A percentile compares a stretch with the other conserved stretches of the same genome.
phyloP scores from a whole-genome alignment of 768 basidiomycete genomes.

The Tulasnella sp. region DNA sequence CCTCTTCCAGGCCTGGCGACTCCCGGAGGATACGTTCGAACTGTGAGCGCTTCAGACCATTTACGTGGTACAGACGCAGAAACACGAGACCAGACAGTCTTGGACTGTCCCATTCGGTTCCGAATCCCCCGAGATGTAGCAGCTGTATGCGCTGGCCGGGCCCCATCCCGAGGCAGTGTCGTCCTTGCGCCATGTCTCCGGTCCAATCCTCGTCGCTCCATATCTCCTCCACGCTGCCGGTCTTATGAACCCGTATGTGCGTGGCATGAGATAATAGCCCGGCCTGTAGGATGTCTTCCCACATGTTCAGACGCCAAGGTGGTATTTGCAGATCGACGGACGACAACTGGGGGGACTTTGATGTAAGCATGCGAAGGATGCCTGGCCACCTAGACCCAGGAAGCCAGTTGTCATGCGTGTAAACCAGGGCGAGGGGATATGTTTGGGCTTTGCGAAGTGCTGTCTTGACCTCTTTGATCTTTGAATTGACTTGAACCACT shows the following conservation, averaged over 20 bases:
- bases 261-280: neutral
- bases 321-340: neutral
- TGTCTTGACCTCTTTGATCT: neutral
- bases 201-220: too few species aligned
- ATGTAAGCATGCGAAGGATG: neutral
- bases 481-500: neutral
- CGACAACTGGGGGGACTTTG: neutral
- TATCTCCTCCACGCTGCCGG: too few species aligned
- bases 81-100: neutral
- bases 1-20: neutral
- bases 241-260: neutral
- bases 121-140: neutral
- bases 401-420: neutral
- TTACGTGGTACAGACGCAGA: neutral
- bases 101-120: neutral
- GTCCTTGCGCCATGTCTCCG: too few species aligned
- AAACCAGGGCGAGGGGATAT: neutral
- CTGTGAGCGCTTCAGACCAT: neutral
- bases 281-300: neutral
- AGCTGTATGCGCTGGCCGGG: neutral
- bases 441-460: neutral
- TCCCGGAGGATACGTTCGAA: neutral
- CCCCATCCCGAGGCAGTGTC: neutral
- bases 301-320: neutral
- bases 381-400: neutral